Conservation (phyloP, 306 rosid genomes). For the Dicorynia guianensis region DNA sequence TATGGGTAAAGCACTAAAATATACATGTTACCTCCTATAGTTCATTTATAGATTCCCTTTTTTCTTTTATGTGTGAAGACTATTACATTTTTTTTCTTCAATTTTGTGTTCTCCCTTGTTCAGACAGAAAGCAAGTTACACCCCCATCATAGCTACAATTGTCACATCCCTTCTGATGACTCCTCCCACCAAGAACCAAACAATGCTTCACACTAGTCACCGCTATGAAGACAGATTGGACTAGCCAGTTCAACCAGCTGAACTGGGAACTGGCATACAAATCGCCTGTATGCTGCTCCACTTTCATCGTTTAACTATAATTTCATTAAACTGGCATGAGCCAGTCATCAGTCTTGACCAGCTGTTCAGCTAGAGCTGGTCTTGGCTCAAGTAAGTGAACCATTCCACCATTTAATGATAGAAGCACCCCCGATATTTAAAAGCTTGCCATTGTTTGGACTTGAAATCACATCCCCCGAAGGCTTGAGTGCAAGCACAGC, state of each 20-base stretch:
- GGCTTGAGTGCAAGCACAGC: background rate
- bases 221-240: constrained; percentile 11
- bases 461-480: background rate
- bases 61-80: background rate
- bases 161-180: constrained; percentile 18
- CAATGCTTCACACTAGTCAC: background rate
- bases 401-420: constrained; percentile 1
- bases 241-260: constrained; percentile 9
- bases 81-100: background rate
- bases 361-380: background rate
- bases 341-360: constrained; percentile 3
- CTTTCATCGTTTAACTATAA: constrained; percentile 6
- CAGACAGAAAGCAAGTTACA: constrained; percentile 25
- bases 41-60: constrained; percentile 1
- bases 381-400: constrained; percentile 12
- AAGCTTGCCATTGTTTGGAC: background rate
- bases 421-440: background rate
- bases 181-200: background rate
- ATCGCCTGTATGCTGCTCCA: background rate
- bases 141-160: constrained; percentile 31
- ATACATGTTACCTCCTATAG: constrained; percentile 1
- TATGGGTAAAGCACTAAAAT: constrained; percentile 1
- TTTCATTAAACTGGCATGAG: constrained; percentile 28
- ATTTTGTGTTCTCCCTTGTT: constrained; percentile 22
- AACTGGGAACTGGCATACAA: constrained; percentile 13